These are phyloP conservation scores for Penicillium coprophilum DNA, from an alignment of 495 filamentous ascomycete genomes.

Conservation along the genomic window DNA sequence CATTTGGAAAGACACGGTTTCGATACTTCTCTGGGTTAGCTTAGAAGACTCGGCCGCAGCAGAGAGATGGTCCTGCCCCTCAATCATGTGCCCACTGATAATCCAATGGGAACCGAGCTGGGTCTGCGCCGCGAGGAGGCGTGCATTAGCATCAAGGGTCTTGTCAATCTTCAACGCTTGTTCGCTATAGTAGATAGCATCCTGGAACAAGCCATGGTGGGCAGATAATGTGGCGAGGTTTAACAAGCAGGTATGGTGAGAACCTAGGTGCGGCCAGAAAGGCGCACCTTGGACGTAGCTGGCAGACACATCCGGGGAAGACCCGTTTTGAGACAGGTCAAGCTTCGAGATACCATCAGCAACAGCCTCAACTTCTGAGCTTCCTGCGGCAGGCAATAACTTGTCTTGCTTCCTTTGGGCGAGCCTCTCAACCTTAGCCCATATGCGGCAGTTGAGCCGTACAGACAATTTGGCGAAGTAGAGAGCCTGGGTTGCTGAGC, in stretches of 20 bases:
- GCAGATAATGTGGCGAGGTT: conserved; percentile 75
- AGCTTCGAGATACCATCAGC: conserved; percentile 46
- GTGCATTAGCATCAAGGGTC: conserved; percentile 60
- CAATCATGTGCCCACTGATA: conserved; percentile 58
- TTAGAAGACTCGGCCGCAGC: conserved; percentile 46
- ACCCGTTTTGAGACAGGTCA: conserved; percentile 34
- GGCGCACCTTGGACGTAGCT: conserved; percentile 56
- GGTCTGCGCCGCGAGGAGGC: conserved; percentile 51
- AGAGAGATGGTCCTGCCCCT: conserved; percentile 60
- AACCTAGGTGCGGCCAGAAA: conserved; percentile 78
- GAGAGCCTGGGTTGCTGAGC: conserved; percentile 63
- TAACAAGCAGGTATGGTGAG: conserved; percentile 64
- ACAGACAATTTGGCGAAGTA: conserved; percentile 66
- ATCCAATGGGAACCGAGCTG: conserved; percentile 65
- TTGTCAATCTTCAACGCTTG: conserved; percentile 78
- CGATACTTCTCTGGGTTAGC: conserved; percentile 44
- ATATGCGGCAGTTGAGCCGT: conserved; percentile 64
- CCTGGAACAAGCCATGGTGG: conserved; percentile 80
- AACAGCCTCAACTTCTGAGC: conserved; percentile 41
- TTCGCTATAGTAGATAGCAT: conserved; percentile 86
- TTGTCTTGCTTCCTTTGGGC: conserved; percentile 39
- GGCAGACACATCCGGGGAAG: conserved; percentile 25
- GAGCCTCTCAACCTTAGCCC: conserved; percentile 63
- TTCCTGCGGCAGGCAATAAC: conserved; percentile 17
- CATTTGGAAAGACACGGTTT: conserved; percentile 47